Conservation (phyloP, 495 filamentous ascomycete genomes). For the Paragyromitra xinjiangensis region DNA sequence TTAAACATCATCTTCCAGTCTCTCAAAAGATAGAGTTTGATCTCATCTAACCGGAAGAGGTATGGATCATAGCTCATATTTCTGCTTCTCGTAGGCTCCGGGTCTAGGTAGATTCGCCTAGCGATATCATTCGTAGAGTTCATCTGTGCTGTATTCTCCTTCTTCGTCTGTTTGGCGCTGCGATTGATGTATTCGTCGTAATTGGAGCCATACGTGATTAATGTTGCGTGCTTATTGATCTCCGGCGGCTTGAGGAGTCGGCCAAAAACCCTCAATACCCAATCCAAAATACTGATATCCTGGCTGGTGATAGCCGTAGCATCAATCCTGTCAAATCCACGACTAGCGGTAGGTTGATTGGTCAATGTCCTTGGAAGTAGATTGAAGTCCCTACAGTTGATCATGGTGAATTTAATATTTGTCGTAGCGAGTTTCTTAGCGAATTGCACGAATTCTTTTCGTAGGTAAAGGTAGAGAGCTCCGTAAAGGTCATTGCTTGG, state of each 20-base stretch:
- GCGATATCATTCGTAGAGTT: background rate
- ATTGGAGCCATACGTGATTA: slow-evolving; percentile 8
- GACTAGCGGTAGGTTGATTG: background rate
- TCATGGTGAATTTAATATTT: slow-evolving; percentile 26
- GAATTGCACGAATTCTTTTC: slow-evolving; percentile 16
- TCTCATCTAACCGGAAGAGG: background rate
- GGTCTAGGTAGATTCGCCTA: background rate
- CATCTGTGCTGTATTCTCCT: background rate
- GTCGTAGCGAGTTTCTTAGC: background rate
- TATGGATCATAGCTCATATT: background rate
- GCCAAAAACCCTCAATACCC: background rate
- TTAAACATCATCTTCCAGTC: background rate
- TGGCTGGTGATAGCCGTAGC: background rate
- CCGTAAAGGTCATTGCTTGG: slow-evolving; percentile 27
- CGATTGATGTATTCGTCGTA: slow-evolving; percentile 2
- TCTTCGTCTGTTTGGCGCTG: background rate
- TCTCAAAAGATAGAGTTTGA: background rate
- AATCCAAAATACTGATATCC: background rate
- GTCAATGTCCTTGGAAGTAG: background rate
- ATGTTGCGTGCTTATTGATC: slow-evolving; percentile 17
- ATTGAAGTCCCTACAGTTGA: background rate
- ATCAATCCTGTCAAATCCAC: slow-evolving; percentile 30
- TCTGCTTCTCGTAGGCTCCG: background rate
- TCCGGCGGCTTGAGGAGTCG: slow-evolving; percentile 10
- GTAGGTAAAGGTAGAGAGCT: slow-evolving; percentile 18